Evolutionary conservation across 768 basidiomycete genomes (phyloP).

Genomic region (Roridomyces roridus): DNA sequence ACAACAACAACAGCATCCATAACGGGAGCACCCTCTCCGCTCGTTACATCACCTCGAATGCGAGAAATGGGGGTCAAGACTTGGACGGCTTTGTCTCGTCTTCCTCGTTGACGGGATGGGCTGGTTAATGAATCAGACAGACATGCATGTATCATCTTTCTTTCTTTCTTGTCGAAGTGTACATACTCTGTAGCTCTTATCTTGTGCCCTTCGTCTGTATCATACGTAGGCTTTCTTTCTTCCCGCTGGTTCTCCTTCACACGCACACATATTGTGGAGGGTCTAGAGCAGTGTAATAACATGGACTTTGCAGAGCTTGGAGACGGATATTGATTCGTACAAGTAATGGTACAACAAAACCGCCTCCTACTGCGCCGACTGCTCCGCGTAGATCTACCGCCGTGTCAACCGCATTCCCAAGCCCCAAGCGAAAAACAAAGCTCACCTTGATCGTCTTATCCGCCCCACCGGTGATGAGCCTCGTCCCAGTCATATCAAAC

Average conservation of each 20-base stretch:
- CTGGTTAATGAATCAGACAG: too few relatives aligned
- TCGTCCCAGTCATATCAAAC: constrained; percentile 94
- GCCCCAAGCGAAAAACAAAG: constrained; percentile 12
- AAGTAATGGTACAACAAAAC: constrained; percentile 16
- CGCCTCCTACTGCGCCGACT: constrained; percentile 49
- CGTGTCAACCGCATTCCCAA: neutral
- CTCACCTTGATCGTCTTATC: constrained; percentile 98
- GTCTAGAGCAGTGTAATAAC: too few relatives aligned
- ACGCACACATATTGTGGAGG: too few relatives aligned
- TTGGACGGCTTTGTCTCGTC: constrained; percentile 3
- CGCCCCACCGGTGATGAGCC: constrained; percentile 94
- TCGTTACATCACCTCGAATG: neutral
- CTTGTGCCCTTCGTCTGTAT: too few relatives aligned
- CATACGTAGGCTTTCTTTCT: too few relatives aligned
- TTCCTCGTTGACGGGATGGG: constrained; percentile 56
- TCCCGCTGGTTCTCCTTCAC: too few relatives aligned
- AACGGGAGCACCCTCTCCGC: constrained; percentile 3
- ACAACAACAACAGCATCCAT: too few relatives aligned
- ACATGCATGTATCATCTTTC: too few relatives aligned
- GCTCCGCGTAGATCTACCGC: constrained; percentile 70
- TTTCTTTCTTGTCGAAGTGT: too few relatives aligned
- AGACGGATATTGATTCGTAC: too few relatives aligned
- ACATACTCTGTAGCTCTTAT: too few relatives aligned
- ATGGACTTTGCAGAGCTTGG: too few relatives aligned
- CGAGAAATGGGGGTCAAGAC: neutral